Evolutionary conservation across 1,139 yeast species (phyloP), one percentile per base, ranked within the genome.

Genomic region (Nadsonia starkeyi-henricii): DNA sequence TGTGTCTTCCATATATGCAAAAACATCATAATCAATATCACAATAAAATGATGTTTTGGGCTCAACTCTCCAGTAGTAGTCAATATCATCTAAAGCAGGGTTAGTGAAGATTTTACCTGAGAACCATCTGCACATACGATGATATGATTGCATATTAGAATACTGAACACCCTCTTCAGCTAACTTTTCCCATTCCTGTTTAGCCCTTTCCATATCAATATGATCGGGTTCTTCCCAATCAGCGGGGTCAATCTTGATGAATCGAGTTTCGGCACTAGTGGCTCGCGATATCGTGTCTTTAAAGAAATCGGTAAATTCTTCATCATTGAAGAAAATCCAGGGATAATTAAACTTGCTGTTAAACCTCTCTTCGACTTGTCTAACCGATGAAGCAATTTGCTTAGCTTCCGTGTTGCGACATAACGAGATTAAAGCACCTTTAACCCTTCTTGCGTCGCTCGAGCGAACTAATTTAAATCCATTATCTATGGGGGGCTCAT

Each of bases 31-130:
- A 52, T 83, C 77, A 45, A 84, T 63, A 50, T 79, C 77, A 56
- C 85, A 78, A 60, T 67, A 82, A 59, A 79, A 83, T 33, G 72
- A 67, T 1, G 86, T 85, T 47, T 69, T 68, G n/a, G 94, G 94
- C 61, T 84, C 94, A 43, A 84, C 73, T 51, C 94, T 70, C 94
- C 94, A 84, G 62, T 82, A 84, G 65, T 80, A 84, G 52, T 66
- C 66, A 58, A 66, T 74, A 50, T 78, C 66, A 46, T 67, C 68
- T 59, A 84, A 61, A 50, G 75, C 77, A 1, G 84, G 84, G 53
- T 82, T 73, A 46, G 78, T 70, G 62, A 71, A 82, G 57, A 84
- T 81, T 52, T 67, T 67, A 15, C 79, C 79, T 55, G 82, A 79
- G 60, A 83, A 79, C 66, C 77, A 82, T 30, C 91, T 68, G 58